A percentile compares a stretch with the other conserved stretches of the same genome.
phyloP scores from a whole-genome alignment of 192 early-diverging fungal genomes.

The Haplosporangium gracile region DNA sequence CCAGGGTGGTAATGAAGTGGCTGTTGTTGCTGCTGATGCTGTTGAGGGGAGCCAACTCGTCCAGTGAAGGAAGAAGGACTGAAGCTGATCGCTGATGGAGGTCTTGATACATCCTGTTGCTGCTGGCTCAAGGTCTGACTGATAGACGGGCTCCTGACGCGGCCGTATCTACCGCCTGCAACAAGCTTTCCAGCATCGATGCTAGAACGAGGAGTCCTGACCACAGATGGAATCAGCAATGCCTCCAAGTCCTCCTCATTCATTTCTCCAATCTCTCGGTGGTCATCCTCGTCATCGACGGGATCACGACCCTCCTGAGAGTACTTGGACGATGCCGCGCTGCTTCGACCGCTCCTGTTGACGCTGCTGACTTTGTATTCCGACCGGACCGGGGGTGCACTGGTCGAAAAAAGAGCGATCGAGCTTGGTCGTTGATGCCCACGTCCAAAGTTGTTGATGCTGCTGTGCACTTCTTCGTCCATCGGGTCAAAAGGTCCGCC shows the following conservation, averaged over 20 bases:
- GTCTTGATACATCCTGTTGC: conserved; percentile 3
- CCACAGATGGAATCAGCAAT: conserved; percentile 25
- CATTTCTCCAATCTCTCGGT: conserved; percentile 26
- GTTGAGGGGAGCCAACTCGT: not conserved
- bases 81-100: conserved; percentile 5
- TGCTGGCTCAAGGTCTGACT: conserved; percentile 33
- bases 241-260: conserved; percentile 41
- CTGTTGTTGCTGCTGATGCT: not conserved
- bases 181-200: conserved; percentile 28
- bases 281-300: not conserved
- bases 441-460: conserved; percentile 11
- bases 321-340: not conserved
- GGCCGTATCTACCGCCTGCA: not conserved
- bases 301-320: not conserved
- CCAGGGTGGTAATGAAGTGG: not conserved
- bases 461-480: not conserved
- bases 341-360: conserved; percentile 8
- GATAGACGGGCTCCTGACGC: conserved; percentile 22
- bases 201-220: conserved; percentile 26
- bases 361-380: not conserved
- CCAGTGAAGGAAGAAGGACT: not conserved
- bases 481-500: conserved; percentile 34
- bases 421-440: conserved; percentile 25
- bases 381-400: conserved; percentile 29
- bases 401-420: conserved; percentile 39